A percentile compares a stretch with the other conserved stretches of the same genome.
Evolutionary conservation across 75 land plant genomes (phyloP).

Genomic region (Pinus taeda): DNA sequence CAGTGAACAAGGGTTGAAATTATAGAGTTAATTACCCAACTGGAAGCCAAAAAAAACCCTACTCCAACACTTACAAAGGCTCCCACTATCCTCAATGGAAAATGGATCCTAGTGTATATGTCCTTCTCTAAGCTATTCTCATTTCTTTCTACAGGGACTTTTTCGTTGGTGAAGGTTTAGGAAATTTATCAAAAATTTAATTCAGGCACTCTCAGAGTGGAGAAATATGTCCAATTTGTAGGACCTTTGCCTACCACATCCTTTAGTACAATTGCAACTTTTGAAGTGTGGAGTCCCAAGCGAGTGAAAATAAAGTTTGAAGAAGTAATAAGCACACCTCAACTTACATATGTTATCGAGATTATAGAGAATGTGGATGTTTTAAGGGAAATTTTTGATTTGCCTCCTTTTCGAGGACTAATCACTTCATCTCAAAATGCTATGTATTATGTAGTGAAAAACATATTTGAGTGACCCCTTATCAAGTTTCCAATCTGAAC

Average conservation of each 20-base stretch:
- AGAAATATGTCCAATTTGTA: background rate
- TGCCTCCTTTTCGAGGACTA: constrained; percentile 61
- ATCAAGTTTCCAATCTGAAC: constrained; percentile 70
- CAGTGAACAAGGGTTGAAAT: constrained; percentile 88
- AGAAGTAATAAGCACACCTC: constrained; percentile 85
- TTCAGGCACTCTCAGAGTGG: constrained; percentile 68
- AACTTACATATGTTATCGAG: constrained; percentile 75
- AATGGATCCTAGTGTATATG: constrained; percentile 57
- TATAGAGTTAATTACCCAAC: constrained; percentile 88
- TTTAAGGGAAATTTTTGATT: constrained; percentile 78
- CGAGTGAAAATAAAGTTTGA: constrained; percentile 78
- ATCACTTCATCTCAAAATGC: constrained; percentile 73
- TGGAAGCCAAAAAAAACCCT: constrained; percentile 8
- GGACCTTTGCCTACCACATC: constrained; percentile 86
- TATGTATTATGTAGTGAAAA: constrained; percentile 74
- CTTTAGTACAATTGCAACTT: constrained; percentile 74
- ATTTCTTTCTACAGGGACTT: constrained; percentile 56
- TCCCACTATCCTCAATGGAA: too few relatives aligned
- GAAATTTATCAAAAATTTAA: constrained; percentile 54
- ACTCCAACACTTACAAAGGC: too few relatives aligned
- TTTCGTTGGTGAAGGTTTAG: constrained; percentile 43
- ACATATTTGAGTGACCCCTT: constrained; percentile 76
- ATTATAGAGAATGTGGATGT: constrained; percentile 77
- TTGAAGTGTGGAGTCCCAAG: constrained; percentile 25
- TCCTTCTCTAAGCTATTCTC: constrained; percentile 81